phyloP scores from a whole-genome alignment of 192 early-diverging fungal genomes.

The Umbelopsis sp. region DNA sequence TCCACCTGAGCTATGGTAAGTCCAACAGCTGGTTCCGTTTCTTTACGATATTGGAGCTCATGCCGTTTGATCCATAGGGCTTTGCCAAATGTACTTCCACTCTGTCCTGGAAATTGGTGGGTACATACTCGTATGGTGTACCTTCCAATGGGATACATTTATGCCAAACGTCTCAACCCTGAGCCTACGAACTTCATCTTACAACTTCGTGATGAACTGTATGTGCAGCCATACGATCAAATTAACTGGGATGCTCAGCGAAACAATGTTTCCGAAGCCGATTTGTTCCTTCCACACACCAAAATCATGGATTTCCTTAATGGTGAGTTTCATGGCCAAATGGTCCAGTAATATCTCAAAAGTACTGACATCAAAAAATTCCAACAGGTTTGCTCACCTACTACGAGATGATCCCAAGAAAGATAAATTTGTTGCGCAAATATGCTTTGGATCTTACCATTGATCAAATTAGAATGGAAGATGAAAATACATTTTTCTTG shows the following conservation, averaged over 20 bases:
- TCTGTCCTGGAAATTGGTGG: constrained; percentile 94
- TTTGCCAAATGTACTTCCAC: constrained; percentile 76
- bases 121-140: constrained; percentile 92
- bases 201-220: constrained; percentile 87
- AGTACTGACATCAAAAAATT: not conserved
- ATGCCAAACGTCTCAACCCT: constrained; percentile 65
- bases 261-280: constrained; percentile 79
- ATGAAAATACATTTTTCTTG: constrained; percentile 85
- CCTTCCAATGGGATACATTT: constrained; percentile 95
- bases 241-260: constrained; percentile 84
- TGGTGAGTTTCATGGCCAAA: constrained; percentile 35
- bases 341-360: not conserved
- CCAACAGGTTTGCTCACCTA: constrained; percentile 50
- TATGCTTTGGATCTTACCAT: constrained; percentile 75
- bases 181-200: constrained; percentile 70
- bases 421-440: constrained; percentile 54
- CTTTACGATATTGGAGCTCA: not conserved
- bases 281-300: constrained; percentile 87
- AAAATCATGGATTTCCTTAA: constrained; percentile 75
- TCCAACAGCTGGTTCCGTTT: not conserved
- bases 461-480: constrained; percentile 84
- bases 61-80: constrained; percentile 47
- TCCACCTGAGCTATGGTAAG: constrained; percentile 89
- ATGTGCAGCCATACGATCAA: constrained; percentile 79
- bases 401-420: constrained; percentile 73